A percentile compares a stretch with the other conserved stretches of the same genome.
phyloP scores from a whole-genome alignment of 441 rosid genomes.

The Biscutella laevigata region DNA sequence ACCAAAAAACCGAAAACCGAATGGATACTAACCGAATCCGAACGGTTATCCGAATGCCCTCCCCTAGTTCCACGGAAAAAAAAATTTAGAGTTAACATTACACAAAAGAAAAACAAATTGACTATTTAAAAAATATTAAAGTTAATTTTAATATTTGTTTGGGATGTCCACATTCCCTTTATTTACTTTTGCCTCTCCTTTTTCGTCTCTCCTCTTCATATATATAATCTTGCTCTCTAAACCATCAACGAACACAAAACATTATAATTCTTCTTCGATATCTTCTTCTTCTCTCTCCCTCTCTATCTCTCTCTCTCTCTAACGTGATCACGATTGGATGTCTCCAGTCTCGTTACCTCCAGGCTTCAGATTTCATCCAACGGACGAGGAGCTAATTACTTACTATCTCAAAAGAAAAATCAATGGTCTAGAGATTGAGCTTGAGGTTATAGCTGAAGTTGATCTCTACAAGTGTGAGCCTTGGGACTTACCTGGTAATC shows the following conservation, averaged over 20 bases:
- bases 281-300: not conserved
- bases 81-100: too few species aligned
- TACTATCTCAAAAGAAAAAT: conserved; percentile 83
- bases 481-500: conserved; percentile 90
- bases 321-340: too few species aligned
- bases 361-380: conserved; percentile 92
- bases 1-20: too few species aligned
- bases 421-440: conserved; percentile 68
- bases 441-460: conserved; percentile 89
- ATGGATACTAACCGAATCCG: too few species aligned
- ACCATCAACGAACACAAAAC: conserved; percentile 15
- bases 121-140: not conserved
- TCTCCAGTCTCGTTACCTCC: conserved; percentile 89
- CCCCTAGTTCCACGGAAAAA: too few species aligned
- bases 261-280: not conserved
- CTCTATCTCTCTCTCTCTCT: too few species aligned
- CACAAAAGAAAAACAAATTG: not conserved
- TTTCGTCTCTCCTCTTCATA: conserved; percentile 4
- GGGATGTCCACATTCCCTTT: conserved; percentile 21
- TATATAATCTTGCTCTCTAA: conserved; percentile 16
- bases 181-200: conserved; percentile 22
- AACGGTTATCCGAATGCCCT: too few species aligned
- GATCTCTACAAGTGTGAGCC: conserved; percentile 99
- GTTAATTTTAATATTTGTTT: conserved; percentile 3
- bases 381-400: conserved; percentile 85